Percentiles rank a stretch among this genome's conserved stretches.
Conservation (phyloP, 116 monocot genomes). For the Cymodocea nodosa region DNA sequence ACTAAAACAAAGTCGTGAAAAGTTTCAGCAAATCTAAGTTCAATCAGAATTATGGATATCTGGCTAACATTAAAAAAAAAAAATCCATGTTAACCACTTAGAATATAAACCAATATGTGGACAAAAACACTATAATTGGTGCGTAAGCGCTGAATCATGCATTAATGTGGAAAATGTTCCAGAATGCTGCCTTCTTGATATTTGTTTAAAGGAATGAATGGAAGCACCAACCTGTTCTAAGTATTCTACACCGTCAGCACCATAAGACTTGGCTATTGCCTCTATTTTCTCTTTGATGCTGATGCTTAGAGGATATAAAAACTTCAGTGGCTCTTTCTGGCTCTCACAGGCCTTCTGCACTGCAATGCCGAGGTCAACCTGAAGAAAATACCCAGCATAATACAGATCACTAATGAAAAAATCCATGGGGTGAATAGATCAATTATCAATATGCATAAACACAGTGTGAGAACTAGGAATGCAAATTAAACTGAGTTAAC, state of each 20-base stretch:
- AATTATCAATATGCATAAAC: not conserved
- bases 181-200: too few species aligned
- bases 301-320: constrained; percentile 72
- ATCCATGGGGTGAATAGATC: not conserved
- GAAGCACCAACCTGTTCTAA: constrained; percentile 59
- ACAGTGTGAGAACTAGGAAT: too few species aligned
- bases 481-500: too few species aligned
- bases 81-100: too few species aligned
- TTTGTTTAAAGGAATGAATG: not conserved
- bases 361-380: constrained; percentile 94
- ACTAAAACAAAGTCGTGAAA: too few species aligned
- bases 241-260: constrained; percentile 86
- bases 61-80: too few species aligned
- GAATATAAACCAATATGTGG: too few species aligned
- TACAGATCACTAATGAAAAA: not conserved
- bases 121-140: too few species aligned
- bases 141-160: too few species aligned
- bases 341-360: constrained; percentile 85
- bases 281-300: constrained; percentile 93
- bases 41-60: too few species aligned
- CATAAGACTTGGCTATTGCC: constrained; percentile 87
- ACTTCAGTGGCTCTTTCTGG: constrained; percentile 44
- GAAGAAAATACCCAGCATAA: constrained; percentile 7
- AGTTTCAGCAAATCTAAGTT: too few species aligned
- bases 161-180: too few species aligned